phyloP scores from a whole-genome alignment of 495 filamentous ascomycete genomes.

The Pseudoneurospora amorphoporcata region DNA sequence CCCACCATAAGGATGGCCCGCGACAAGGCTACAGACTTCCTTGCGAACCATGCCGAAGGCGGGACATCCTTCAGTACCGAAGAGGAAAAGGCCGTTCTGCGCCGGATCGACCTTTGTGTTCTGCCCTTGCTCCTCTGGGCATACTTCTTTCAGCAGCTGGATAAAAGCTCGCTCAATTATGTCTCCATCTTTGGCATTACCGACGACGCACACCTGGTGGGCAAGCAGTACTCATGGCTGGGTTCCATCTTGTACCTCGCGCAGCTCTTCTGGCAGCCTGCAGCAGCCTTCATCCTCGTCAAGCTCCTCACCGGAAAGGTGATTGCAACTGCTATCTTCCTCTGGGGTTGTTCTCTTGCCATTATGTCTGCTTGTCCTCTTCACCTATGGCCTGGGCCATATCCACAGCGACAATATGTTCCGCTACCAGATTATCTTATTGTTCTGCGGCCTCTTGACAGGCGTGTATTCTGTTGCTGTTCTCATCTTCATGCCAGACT shows the following conservation, averaged over 20 bases:
- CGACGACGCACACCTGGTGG: slow-evolving; percentile 37
- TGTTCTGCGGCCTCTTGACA: slow-evolving; percentile 42
- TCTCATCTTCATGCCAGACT: slow-evolving; percentile 46
- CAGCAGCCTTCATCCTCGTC: slow-evolving; percentile 37
- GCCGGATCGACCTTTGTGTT: slow-evolving; percentile 38
- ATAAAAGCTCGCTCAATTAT: slow-evolving; percentile 41
- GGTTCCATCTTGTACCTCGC: slow-evolving; percentile 35
- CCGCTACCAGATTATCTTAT: slow-evolving; percentile 50
- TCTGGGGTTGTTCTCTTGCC: slow-evolving; percentile 30
- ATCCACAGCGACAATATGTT: slow-evolving; percentile 42
- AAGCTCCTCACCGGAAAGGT: slow-evolving; percentile 39
- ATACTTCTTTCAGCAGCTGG: slow-evolving; percentile 45
- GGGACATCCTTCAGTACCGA: slow-evolving; percentile 26
- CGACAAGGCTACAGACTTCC: slow-evolving; percentile 34
- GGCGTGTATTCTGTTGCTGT: slow-evolving; percentile 29
- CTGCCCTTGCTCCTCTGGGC: slow-evolving; percentile 40
- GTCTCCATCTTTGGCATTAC: slow-evolving; percentile 46
- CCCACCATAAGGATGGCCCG: not conserved
- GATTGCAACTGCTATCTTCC: slow-evolving; percentile 28
- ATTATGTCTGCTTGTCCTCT: slow-evolving; percentile 33
- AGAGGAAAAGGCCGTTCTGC: slow-evolving; percentile 28
- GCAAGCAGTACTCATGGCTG: slow-evolving; percentile 39
- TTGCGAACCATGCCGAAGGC: slow-evolving; percentile 24
- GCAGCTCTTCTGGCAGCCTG: slow-evolving; percentile 35
- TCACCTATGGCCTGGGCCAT: slow-evolving; percentile 51